Percentiles rank a stretch among this genome's conserved stretches.
phyloP scores from a whole-genome alignment of 768 basidiomycete genomes.

The Sutorius australiensis region DNA sequence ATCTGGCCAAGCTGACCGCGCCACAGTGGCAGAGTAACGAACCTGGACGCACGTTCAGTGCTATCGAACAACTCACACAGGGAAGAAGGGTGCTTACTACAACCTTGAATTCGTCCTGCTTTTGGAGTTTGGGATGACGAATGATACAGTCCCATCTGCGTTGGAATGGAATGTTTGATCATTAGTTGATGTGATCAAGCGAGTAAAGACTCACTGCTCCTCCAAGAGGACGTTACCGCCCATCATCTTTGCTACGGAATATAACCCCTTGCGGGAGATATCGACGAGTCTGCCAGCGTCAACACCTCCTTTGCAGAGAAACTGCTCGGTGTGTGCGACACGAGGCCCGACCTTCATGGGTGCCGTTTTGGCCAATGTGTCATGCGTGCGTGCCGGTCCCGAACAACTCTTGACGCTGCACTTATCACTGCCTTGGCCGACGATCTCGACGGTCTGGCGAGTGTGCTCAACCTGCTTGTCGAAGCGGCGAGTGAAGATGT shows the following conservation, averaged over 20 bases:
- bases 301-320: constrained; percentile 35
- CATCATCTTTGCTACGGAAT: constrained; percentile 31
- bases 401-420: constrained; percentile 33
- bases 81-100: constrained; percentile 21
- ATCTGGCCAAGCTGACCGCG: constrained; percentile 34
- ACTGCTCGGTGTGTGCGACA: constrained; percentile 34
- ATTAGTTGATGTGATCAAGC: constrained; percentile 14
- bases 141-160: constrained; percentile 37
- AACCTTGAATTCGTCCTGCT: constrained; percentile 33
- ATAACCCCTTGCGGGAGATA: constrained; percentile 32
- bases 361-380: constrained; percentile 18
- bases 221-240: constrained; percentile 37
- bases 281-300: constrained; percentile 33
- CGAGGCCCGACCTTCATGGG: constrained; percentile 32
- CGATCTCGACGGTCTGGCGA: constrained; percentile 19
- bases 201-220: constrained; percentile 30
- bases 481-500: constrained; percentile 23
- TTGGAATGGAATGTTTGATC: constrained; percentile 12
- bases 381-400: constrained; percentile 31
- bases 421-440: constrained; percentile 20
- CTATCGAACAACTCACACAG: constrained; percentile 7
- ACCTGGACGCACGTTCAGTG: constrained; percentile 25
- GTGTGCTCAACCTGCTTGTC: constrained; percentile 18
- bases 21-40: constrained; percentile 34
- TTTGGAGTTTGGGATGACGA: constrained; percentile 28